These are phyloP conservation scores for Ramaria rubella DNA, from an alignment of 768 basidiomycete species.

Conservation along the genomic window DNA sequence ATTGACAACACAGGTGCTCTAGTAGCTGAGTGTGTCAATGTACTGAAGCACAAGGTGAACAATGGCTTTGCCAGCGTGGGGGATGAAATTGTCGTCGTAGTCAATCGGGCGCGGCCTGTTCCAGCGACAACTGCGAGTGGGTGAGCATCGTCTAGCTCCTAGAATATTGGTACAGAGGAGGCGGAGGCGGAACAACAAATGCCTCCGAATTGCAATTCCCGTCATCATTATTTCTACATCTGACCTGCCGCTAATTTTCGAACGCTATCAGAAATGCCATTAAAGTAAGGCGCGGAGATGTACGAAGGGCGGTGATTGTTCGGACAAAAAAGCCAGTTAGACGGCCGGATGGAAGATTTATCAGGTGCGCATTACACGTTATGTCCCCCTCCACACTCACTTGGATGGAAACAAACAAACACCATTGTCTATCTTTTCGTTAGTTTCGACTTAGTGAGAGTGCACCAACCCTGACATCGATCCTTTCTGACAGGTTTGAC, in stretches of 20 bases:
- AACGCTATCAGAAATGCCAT: conserved; percentile 48
- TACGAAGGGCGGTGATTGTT: conserved; percentile 93
- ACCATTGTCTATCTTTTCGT: too few relatives aligned
- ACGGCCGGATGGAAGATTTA: conserved; percentile 79
- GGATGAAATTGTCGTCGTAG: conserved; percentile 93
- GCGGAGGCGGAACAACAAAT: too few relatives aligned
- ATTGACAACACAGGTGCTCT: conserved; percentile 98
- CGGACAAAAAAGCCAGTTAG: conserved; percentile 82
- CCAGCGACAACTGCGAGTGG: conserved; percentile 31
- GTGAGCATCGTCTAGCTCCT: neutral
- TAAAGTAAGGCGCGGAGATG: conserved; percentile 90
- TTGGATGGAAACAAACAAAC: too few relatives aligned
- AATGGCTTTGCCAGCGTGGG: conserved; percentile 91
- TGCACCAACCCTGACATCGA: neutral
- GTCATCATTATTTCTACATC: conserved; percentile 40
- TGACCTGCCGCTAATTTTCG: conserved; percentile 5
- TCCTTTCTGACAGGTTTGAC: conserved; percentile 58
- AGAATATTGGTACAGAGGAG: too few relatives aligned
- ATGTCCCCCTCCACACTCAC: too few relatives aligned
- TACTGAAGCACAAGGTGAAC: conserved; percentile 92
- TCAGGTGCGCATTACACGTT: conserved; percentile 39
- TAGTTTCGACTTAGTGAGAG: neutral
- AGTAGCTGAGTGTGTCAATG: conserved; percentile 92
- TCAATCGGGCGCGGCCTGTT: conserved; percentile 84
- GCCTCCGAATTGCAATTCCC: conserved; percentile 6